Evolutionary conservation across 2,329 filamentous ascomycete species (phyloP), one percentile per base, ranked within the genome.

Genomic region (Penicillium nordicum): DNA sequence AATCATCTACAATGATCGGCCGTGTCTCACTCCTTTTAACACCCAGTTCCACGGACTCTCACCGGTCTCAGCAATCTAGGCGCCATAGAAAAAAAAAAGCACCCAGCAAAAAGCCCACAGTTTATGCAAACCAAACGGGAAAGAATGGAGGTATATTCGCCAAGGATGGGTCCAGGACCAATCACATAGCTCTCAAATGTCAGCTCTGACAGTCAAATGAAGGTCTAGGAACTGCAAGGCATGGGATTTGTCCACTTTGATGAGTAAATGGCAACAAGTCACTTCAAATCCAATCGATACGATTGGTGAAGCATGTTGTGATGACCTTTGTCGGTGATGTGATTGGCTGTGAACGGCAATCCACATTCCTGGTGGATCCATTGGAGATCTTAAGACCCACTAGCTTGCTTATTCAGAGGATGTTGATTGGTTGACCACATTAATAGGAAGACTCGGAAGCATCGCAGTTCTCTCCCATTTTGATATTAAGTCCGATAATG

Each of bases 171-270:
- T 1, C 11, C 8, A 16, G 18, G 25, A 14, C 61, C 59, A 63
- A 63, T 63, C 42, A 63, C 18, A 40, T 30, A 2, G 3, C 2
- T 2, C 7, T 11, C 6, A 60, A 62, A 54, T 49, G 61, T 63
- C 61, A 63, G 61, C 61, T 25, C 42, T 5, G n/a, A 34, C 18
- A n/a, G 23, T n/a, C 23, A 16, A n/a, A 18, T 25, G 40, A 42
- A 40, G 10, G 38, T 18, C 38, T 32, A 30, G 40, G 23, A 44
- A 21, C 16, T 36, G 34, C 18, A 23, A 12, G 41, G 21, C 3
- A 21, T 45, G 7, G 36, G 37, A 12, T 7, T 27, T 48, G 51
- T 18, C 21, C 27, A 29, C 21, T 25, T 18, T 18, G 25, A 7
- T 6, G n/a, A 30, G 8, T 23, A 54, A 16, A 37, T 27, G 6